These are phyloP conservation scores for Rubia balearica DNA, from an alignment of 305 asterid genomes.

Conservation along the genomic window DNA sequence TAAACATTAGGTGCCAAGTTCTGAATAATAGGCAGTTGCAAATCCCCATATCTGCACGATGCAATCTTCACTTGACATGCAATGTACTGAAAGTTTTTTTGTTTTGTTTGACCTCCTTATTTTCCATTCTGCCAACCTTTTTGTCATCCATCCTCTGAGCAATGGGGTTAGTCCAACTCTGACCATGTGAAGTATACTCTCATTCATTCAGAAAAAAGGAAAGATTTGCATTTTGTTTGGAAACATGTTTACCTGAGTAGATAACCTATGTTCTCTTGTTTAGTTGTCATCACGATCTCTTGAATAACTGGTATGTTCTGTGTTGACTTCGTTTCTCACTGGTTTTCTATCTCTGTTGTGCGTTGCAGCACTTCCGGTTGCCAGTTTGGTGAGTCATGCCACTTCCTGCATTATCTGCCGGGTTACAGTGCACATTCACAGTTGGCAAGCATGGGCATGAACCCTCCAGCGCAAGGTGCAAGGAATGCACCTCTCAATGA, in stretches of 20 bases:
- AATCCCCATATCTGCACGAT: not conserved
- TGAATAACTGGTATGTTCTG: not conserved
- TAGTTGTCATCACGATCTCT: not conserved
- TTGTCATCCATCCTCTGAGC: not conserved
- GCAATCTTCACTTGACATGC: not conserved
- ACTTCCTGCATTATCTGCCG: slow-evolving; percentile 42
- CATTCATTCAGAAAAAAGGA: not conserved
- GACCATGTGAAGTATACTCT: not conserved
- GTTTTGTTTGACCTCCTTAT: not conserved
- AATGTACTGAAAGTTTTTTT: not conserved
- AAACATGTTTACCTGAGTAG: not conserved
- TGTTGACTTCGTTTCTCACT: not conserved
- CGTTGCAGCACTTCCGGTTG: slow-evolving; percentile 42
- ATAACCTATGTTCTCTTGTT: not conserved
- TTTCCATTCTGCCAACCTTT: not conserved
- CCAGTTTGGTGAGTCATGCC: slow-evolving; percentile 47
- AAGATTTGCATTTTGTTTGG: not conserved
- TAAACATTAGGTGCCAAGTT: not conserved
- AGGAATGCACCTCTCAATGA: slow-evolving; percentile 27
- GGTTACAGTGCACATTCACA: slow-evolving; percentile 32
- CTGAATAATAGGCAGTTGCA: not conserved
- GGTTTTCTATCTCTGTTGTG: slow-evolving; percentile 1
- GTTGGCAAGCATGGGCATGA: slow-evolving; percentile 33
- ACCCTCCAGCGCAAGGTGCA: slow-evolving; percentile 25
- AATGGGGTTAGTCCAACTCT: not conserved